Evolutionary conservation across 352 stramenopile species (phyloP), one percentile per base, ranked within the genome.

Genomic region (Pythium dissimile): DNA sequence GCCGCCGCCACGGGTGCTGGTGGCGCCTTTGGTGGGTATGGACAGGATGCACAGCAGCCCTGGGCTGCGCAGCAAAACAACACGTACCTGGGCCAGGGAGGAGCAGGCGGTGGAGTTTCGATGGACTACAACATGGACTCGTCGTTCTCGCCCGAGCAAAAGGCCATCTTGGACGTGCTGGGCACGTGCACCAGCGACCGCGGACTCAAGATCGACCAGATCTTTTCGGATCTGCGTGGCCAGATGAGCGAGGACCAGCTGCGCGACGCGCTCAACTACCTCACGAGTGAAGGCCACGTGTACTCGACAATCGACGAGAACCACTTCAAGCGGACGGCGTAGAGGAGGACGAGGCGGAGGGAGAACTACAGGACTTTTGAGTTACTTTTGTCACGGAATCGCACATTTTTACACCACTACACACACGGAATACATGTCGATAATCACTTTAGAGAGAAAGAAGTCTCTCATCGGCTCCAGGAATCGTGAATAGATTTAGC

Each of bases 261-360:
- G 26, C 80, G 77, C 23, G 76, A 73, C 32, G 82, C 71, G 49
- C 77, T 95, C 54, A 75, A 89, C 54, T 86, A 89, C 62, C 77
- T 96, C 41, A 94, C 75, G 20, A 91, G 76, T 62, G 88, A 96
- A 61, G 86, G 88, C 34, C 83, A 94, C 55, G 82, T 96, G 48
- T 96, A 96, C 77, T 94, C 85, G 51, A 96, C 88, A 21, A 94
- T 96, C 64, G 88, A 96, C 62, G 86, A 96, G 60, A 82, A 95
- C 67, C 88, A 96, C 69, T 94, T 92, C 66, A 92, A 90, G 68
- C 78, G 86, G 30, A 96, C 88, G 27, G 72, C 80, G 15, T 93
- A 92, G 54, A 38, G 34, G 76, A 80, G 56, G 75, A 79, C 26
- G n/a, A n/a, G n/a, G n/a, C n/a, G n/a, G n/a, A n/a, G n/a, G n/a